Evolutionary conservation across 2,329 filamentous ascomycete species (phyloP).

Genomic region (Microdochium trichocladiopsis): DNA sequence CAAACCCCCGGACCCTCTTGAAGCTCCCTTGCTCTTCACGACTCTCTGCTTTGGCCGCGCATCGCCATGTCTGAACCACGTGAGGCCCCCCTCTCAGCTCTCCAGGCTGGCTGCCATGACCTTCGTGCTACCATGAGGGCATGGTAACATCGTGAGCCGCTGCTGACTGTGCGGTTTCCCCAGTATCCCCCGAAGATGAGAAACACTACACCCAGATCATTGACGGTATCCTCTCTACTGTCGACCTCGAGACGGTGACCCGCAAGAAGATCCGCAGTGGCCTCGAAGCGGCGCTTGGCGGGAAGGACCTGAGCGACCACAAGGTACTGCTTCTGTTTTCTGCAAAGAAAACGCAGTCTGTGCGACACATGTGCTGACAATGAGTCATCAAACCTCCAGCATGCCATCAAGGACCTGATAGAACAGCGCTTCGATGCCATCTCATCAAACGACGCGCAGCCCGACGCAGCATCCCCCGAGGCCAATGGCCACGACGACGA

Average conservation of each 20-base stretch:
- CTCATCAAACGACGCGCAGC: conserved; percentile 39
- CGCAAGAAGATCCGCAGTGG: conserved; percentile 55
- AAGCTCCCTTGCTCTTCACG: background rate
- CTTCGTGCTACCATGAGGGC: background rate
- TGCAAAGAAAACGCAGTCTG: too few species aligned
- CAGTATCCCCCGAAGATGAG: conserved; percentile 44
- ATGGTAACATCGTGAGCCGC: background rate
- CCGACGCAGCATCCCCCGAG: conserved; percentile 5
- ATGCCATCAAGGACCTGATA: conserved; percentile 65
- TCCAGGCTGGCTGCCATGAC: background rate
- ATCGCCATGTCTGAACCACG: background rate
- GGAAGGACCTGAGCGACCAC: conserved; percentile 50
- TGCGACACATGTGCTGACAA: background rate
- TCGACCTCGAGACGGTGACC: conserved; percentile 56
- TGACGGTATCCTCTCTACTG: conserved; percentile 49
- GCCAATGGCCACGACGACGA: conserved; percentile 19
- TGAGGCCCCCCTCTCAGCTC: background rate
- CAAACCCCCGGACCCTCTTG: background rate
- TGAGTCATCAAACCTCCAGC: conserved; percentile 40
- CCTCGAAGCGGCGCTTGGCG: conserved; percentile 45
- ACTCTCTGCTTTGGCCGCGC: background rate
- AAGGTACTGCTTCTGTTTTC: conserved; percentile 38
- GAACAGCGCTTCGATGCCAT: conserved; percentile 68
- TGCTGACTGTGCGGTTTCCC: background rate
- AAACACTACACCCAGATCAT: conserved; percentile 50